Evolutionary conservation across 345 rosid species (phyloP).

Genomic region (Eucalyptus fibrosa): DNA sequence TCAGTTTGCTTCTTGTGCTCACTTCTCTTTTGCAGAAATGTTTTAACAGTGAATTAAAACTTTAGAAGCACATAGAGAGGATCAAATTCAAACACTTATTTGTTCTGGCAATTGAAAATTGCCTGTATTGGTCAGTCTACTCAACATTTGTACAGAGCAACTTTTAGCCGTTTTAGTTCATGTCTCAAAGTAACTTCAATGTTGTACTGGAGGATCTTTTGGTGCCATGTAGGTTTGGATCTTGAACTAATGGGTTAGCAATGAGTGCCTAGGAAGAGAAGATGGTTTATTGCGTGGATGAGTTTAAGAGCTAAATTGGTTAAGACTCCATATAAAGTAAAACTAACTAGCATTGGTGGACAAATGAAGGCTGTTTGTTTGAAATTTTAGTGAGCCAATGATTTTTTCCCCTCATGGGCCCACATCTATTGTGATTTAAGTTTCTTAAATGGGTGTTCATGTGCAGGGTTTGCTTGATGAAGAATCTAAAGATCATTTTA

Average conservation of each 20-base stretch:
- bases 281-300: neutral
- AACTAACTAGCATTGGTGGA: neutral
- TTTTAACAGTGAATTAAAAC: neutral
- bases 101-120: neutral
- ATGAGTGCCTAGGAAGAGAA: neutral
- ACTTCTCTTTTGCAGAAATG: neutral
- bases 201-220: neutral
- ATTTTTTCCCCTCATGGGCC: neutral
- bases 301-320: neutral
- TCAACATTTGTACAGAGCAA: neutral
- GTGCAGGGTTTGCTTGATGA: neutral
- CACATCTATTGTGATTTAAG: neutral
- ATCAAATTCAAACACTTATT: neutral
- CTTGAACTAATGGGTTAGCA: neutral
- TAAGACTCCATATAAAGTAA: neutral
- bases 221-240: neutral
- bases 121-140: neutral
- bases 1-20: neutral
- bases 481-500: neutral
- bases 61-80: neutral
- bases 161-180: neutral
- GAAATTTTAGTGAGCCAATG: neutral
- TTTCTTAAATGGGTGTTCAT: neutral
- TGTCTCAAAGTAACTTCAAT: neutral
- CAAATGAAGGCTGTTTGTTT: neutral